Conservation (phyloP, 2,329 filamentous ascomycete genomes). For the Aulographum hederae region DNA sequence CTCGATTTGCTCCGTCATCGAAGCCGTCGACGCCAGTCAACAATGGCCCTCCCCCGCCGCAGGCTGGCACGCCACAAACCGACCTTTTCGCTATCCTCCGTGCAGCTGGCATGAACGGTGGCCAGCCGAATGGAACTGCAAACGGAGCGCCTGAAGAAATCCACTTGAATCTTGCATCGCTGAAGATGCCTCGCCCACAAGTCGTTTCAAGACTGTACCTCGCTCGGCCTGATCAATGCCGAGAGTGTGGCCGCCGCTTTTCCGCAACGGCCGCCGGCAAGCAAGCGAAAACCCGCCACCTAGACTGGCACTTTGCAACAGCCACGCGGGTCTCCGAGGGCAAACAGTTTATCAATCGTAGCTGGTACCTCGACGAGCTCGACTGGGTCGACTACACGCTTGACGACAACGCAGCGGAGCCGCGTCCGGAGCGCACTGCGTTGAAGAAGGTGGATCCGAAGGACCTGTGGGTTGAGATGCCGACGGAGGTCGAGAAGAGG, state of each 20-base stretch:
- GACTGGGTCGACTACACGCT: conserved; percentile 68
- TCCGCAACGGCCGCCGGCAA: conserved; percentile 49
- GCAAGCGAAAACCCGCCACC: conserved; percentile 72
- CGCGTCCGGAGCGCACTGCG: conserved; percentile 21
- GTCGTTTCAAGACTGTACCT: conserved; percentile 62
- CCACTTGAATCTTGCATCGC: conserved; percentile 2
- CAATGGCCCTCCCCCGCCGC: too few species aligned
- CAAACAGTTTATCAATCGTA: conserved; percentile 73
- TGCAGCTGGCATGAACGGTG: conserved; percentile 7
- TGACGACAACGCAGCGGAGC: conserved; percentile 18
- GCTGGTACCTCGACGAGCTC: conserved; percentile 85
- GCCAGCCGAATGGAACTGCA: background rate
- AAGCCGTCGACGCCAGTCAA: too few species aligned
- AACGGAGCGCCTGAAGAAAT: background rate
- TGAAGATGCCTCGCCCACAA: conserved; percentile 39
- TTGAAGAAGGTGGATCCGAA: conserved; percentile 39
- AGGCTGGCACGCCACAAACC: conserved; percentile 8
- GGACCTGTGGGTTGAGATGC: conserved; percentile 62
- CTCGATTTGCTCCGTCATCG: too few species aligned
- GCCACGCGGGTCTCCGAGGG: conserved; percentile 78
- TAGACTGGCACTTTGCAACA: conserved; percentile 97
- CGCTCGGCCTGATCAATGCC: conserved; percentile 68
- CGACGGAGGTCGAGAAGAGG: conserved; percentile 54
- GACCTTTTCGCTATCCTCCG: conserved; percentile 11
- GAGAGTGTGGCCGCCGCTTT: conserved; percentile 81